Evolutionary conservation across 2,329 filamentous ascomycete genomes (phyloP), one percentile per base, ranked within the genome.

Genomic region (Cordyceps pruinosa): DNA sequence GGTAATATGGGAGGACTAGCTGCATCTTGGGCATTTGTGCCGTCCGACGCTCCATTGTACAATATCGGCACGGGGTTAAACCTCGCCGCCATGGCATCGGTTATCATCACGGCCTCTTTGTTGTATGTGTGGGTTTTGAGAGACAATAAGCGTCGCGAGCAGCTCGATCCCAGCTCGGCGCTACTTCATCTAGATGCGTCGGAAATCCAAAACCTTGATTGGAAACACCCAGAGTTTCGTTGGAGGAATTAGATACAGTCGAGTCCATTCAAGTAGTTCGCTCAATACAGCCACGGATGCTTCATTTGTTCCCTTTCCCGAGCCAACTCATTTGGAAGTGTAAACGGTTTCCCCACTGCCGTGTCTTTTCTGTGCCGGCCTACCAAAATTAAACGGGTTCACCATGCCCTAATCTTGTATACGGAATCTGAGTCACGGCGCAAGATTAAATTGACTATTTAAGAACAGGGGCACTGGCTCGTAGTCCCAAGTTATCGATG

Each of bases 21-120:
- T 5, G 48, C 44, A 1, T 52, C 58, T 4, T 57, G 42, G 47
- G 37, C 47, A 9, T 59, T 86, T 69, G 63, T 88, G 45, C 78
- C 80, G 0, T 80, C 72, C 54, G 86, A 90, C 63, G 79, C 62
- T 0, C 87, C 87, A 0, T 70, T 87, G 59, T 90, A 83, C 63
- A 81, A 73, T 25, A 88, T 88, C 41, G 87, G 87, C 1, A 89
- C 89, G 65, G 86, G 86, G 0, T 66, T 89, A 23, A 89, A 90
- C 66, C 65, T 89, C 42, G 87, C 81, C 0, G 83, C 82, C 0
- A 75, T 76, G 19, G 75, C 75, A n/a, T 72, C 72, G 2, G 81
- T 82, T 1, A 66, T 88, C 12, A 56, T 89, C 1, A 55, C 78
- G 2, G 73, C 75, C 6, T 74, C 77, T 0, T 49, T 64, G 0